These are phyloP conservation scores for Saussurea involucrata DNA, from an alignment of 129 eudicot genomes.

Conservation along the genomic window DNA sequence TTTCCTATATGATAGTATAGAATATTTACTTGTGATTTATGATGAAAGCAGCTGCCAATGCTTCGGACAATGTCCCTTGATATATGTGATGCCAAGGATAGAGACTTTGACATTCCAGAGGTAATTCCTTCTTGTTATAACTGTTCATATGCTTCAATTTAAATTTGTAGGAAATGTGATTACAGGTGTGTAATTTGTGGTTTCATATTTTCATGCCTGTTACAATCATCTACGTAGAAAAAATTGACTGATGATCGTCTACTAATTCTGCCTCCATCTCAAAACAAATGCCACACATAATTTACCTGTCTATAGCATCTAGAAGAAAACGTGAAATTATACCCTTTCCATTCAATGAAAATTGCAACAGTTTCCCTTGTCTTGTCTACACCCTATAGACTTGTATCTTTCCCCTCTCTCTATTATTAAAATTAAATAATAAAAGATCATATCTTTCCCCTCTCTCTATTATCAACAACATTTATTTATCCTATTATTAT, in stretches of 20 bases:
- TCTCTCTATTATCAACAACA: no score
- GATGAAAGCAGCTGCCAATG: slow-evolving; percentile 68
- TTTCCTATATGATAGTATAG: background rate
- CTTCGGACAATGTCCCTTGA: slow-evolving; percentile 83
- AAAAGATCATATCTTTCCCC: no score
- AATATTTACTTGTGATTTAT: slow-evolving; percentile 5
- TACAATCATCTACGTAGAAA: background rate
- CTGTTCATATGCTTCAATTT: background rate
- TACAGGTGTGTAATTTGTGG: background rate
- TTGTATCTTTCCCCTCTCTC: no score
- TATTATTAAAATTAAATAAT: no score
- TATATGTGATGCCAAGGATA: slow-evolving; percentile 73
- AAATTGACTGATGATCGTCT: background rate
- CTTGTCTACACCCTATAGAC: no score
- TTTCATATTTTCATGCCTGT: background rate
- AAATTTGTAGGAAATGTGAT: background rate
- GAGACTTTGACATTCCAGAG: slow-evolving; percentile 66
- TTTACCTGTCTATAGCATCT: background rate
- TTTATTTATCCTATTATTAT: no score
- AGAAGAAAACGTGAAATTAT: background rate
- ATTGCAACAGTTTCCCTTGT: background rate
- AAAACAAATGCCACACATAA: background rate
- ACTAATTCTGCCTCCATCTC: background rate
- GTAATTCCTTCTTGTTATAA: slow-evolving; percentile 36
- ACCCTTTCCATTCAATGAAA: background rate